Percentiles rank a stretch among this genome's conserved stretches.
Evolutionary conservation across 148 eudicot species (phyloP).

Genomic region (Vaccinium darrowii): DNA sequence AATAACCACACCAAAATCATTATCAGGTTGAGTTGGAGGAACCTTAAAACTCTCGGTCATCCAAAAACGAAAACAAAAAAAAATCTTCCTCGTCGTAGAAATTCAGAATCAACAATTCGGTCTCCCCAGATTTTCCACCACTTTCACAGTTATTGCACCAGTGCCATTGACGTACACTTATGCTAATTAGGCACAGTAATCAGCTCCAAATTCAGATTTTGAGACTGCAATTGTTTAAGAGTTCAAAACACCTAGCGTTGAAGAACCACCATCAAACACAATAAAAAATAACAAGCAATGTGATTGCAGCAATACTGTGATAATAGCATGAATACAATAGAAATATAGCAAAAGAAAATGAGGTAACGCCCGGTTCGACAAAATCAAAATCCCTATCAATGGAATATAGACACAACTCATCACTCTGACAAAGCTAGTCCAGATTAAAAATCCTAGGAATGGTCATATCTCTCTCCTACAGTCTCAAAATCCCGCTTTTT

Average conservation of each 20-base stretch:
- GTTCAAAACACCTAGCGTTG: background rate
- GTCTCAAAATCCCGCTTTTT: constrained; percentile 19
- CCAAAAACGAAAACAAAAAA: too few relatives aligned
- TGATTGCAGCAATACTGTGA: background rate
- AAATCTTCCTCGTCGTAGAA: background rate
- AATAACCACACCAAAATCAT: too few relatives aligned
- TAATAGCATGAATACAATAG: background rate
- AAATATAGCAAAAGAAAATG: background rate
- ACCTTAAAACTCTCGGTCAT: too few relatives aligned
- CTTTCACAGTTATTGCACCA: too few relatives aligned
- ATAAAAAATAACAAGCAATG: background rate
- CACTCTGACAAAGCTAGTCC: constrained; percentile 25
- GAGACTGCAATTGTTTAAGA: background rate
- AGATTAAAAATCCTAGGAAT: constrained; percentile 7
- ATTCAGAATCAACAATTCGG: background rate
- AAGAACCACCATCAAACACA: background rate
- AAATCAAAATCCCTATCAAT: constrained; percentile 36
- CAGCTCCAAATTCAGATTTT: background rate
- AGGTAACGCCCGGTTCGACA: constrained; percentile 29
- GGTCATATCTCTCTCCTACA: constrained; percentile 10
- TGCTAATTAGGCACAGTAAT: background rate
- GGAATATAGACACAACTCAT: constrained; percentile 41
- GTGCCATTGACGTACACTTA: background rate
- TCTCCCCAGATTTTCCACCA: background rate
- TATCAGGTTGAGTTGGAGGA: too few relatives aligned